Percentiles rank a stretch among this genome's conserved stretches.
These are phyloP conservation scores for Sphenostylis stenocarpa DNA, from an alignment of 306 rosid genomes.

Conservation along the genomic window DNA sequence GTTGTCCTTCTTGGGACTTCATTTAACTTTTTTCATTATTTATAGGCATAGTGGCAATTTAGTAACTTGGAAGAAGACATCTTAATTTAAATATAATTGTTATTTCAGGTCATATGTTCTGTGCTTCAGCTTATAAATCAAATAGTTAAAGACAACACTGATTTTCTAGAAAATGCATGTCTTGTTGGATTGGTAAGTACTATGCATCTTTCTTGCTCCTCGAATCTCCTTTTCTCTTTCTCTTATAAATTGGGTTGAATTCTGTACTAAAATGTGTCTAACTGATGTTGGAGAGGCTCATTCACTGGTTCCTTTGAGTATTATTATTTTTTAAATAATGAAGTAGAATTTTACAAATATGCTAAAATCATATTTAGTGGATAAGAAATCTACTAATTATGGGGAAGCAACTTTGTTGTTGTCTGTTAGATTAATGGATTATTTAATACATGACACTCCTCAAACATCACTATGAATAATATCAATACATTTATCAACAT, in stretches of 20 bases:
- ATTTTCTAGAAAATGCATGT: slow-evolving; percentile 95
- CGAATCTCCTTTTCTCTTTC: slow-evolving; percentile 8
- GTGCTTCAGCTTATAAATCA: slow-evolving; percentile 97
- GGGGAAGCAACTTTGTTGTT: background rate
- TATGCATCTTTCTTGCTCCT: slow-evolving; percentile 13
- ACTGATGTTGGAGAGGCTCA: slow-evolving; percentile 4
- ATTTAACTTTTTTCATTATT: slow-evolving; percentile 16
- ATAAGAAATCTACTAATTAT: slow-evolving; percentile 17
- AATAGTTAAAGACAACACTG: slow-evolving; percentile 81
- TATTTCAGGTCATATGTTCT: slow-evolving; percentile 83
- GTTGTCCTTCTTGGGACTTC: slow-evolving; percentile 36
- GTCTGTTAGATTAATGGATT: background rate
- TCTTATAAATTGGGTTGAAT: slow-evolving; percentile 2
- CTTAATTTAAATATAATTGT: slow-evolving; percentile 13
- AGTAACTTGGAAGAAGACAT: slow-evolving; percentile 7
- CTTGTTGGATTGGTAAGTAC: slow-evolving; percentile 94
- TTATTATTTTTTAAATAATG: background rate
- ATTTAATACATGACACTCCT: background rate
- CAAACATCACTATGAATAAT: background rate
- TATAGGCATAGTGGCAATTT: slow-evolving; percentile 23
- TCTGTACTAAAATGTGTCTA: slow-evolving; percentile 7
- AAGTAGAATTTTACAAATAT: slow-evolving; percentile 9
- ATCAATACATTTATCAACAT: background rate
- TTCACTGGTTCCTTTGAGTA: background rate
- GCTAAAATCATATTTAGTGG: background rate